Conservation (phyloP, 2,329 filamentous ascomycete species). For the Leptoxyphium fumago region DNA sequence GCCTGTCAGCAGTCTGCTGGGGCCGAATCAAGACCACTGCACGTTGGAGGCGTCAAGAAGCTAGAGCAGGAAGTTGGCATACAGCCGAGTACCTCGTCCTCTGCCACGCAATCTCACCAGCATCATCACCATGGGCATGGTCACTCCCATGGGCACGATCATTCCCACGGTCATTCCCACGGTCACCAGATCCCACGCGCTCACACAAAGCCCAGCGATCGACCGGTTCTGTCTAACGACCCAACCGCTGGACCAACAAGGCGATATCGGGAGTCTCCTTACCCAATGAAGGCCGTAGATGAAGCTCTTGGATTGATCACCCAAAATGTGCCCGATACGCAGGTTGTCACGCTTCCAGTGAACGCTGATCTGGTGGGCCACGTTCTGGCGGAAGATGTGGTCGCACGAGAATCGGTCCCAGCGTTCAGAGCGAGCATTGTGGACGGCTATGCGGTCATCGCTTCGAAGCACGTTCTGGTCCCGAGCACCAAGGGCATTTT, state of each 20-base stretch:
- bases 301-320: conserved; percentile 62
- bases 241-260: conserved; percentile 45
- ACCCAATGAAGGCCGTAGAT: conserved; percentile 76
- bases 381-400: conserved; percentile 71
- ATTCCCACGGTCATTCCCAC: conserved; percentile 41
- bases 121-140: conserved; percentile 32
- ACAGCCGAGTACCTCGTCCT: conserved; percentile 9
- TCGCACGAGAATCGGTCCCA: conserved; percentile 68
- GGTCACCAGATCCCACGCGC: conserved; percentile 40
- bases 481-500: conserved; percentile 59
- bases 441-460: conserved; percentile 82
- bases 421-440: conserved; percentile 94
- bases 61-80: conserved; percentile 73
- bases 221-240: conserved; percentile 42
- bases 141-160: conserved; percentile 16
- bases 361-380: conserved; percentile 53
- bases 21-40: conserved; percentile 62
- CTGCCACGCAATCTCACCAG: conserved; percentile 23
- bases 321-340: conserved; percentile 54
- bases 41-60: conserved; percentile 67
- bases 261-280: conserved; percentile 73
- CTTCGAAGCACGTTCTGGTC: conserved; percentile 28
- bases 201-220: conserved; percentile 52
- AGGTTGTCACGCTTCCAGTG: conserved; percentile 44
- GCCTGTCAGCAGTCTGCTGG: conserved; percentile 85